Percentiles rank a stretch among this genome's conserved stretches.
Evolutionary conservation across 176 grass and related monocot species (phyloP).

Genomic region (Themeda triandra): DNA sequence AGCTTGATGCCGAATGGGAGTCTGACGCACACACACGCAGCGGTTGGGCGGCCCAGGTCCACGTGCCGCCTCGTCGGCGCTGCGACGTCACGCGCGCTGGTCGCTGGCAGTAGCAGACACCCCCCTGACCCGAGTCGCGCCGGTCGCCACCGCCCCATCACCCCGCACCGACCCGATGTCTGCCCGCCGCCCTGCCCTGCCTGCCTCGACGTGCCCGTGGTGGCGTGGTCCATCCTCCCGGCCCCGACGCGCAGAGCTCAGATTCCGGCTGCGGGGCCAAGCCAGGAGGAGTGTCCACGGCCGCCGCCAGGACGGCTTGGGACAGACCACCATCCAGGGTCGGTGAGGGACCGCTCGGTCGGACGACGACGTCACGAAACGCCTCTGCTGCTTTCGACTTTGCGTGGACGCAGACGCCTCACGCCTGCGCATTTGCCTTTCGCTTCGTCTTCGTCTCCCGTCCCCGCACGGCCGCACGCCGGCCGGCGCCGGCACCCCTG

Average conservation of each 20-base stretch:
- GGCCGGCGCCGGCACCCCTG: neutral
- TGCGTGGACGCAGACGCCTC: neutral
- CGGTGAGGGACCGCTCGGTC: too few species aligned
- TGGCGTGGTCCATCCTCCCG: neutral
- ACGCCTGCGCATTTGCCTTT: neutral
- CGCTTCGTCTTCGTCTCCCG: too few species aligned
- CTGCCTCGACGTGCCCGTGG: neutral
- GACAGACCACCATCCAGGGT: neutral
- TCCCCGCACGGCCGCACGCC: too few species aligned
- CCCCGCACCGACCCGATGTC: constrained; percentile 24
- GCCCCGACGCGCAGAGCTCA: neutral
- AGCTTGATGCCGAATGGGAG: neutral
- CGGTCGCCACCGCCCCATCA: constrained; percentile 33
- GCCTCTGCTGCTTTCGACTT: neutral
- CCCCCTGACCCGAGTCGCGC: neutral
- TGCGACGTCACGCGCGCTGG: constrained; percentile 29
- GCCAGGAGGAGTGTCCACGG: too few species aligned
- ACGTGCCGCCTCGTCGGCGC: constrained; percentile 61
- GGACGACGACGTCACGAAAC: neutral
- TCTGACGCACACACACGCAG: constrained; percentile 17
- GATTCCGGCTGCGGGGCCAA: constrained; percentile 9
- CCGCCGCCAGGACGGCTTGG: neutral
- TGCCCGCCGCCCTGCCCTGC: neutral
- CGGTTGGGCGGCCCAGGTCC: constrained; percentile 22
- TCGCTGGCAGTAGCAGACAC: neutral